These are phyloP conservation scores for Trichoderma polysporum DNA, from an alignment of 2,329 filamentous ascomycete species.

Conservation along the genomic window DNA sequence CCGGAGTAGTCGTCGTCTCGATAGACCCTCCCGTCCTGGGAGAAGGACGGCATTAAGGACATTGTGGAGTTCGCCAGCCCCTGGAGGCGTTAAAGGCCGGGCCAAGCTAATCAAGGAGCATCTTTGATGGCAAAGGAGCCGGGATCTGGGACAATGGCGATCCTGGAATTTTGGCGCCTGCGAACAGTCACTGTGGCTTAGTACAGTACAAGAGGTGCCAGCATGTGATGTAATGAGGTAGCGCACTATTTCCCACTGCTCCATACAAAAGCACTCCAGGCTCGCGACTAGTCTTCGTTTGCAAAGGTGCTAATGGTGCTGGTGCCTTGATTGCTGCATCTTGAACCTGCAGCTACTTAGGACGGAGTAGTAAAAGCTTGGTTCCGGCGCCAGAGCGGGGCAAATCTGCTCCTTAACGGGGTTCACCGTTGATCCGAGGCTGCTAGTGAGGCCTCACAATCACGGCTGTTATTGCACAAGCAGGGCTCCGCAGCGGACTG, in stretches of 20 bases:
- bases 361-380: not conserved
- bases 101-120: slow-evolving; percentile 20
- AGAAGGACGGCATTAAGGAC: slow-evolving; percentile 41
- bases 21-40: slow-evolving; percentile 31
- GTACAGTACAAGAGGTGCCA: not conserved
- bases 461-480: not conserved
- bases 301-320: too few species aligned
- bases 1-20: slow-evolving; percentile 31
- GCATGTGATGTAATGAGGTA: slow-evolving; percentile 28
- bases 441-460: slow-evolving; percentile 13
- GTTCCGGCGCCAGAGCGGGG: slow-evolving; percentile 29
- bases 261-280: not conserved
- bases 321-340: slow-evolving; percentile 7
- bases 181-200: slow-evolving; percentile 15
- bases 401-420: slow-evolving; percentile 23
- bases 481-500: not conserved
- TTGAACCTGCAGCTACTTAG: slow-evolving; percentile 2
- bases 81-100: slow-evolving; percentile 23
- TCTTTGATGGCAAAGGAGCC: slow-evolving; percentile 15
- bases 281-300: too few species aligned
- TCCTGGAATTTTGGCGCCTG: slow-evolving; percentile 14
- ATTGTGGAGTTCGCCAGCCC: slow-evolving; percentile 37
- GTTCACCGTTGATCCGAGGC: slow-evolving; percentile 20
- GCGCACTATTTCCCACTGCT: slow-evolving; percentile 10
- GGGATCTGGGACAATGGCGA: slow-evolving; percentile 12